These are phyloP conservation scores for Fraxinus americana DNA, from an alignment of 257 asterid genomes.

Conservation along the genomic window DNA sequence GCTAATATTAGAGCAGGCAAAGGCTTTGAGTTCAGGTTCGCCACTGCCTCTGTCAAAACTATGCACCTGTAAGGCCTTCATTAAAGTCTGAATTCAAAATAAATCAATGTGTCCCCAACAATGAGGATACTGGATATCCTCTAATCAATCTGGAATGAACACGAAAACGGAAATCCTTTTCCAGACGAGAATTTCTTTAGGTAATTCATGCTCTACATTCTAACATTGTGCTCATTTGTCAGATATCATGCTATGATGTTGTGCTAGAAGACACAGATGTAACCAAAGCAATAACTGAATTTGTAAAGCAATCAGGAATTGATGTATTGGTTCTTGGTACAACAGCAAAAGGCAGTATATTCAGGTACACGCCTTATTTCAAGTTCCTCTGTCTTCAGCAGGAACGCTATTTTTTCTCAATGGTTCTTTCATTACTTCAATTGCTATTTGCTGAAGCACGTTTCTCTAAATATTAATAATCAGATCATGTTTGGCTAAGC, in stretches of 20 bases:
- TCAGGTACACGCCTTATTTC: constrained; percentile 30
- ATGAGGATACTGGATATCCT: background rate
- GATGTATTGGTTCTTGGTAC: constrained; percentile 51
- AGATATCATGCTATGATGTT: constrained; percentile 48
- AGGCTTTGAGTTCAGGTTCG: background rate
- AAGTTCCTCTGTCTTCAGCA: background rate
- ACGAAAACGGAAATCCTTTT: background rate
- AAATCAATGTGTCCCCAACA: background rate
- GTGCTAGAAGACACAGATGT: constrained; percentile 48
- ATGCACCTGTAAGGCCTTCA: background rate
- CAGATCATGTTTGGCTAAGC: background rate
- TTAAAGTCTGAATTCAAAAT: background rate
- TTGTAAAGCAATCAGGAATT: constrained; percentile 40
- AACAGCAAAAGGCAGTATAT: constrained; percentile 42
- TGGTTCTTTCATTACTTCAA: background rate
- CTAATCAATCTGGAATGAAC: background rate
- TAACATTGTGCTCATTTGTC: background rate
- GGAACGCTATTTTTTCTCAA: background rate
- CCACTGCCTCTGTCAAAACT: background rate
- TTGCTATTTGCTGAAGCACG: background rate
- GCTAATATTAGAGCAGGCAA: background rate
- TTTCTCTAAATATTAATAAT: background rate
- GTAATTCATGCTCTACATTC: background rate
- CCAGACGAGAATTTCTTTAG: background rate
- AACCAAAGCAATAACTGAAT: constrained; percentile 44